A percentile compares a stretch with the other conserved stretches of the same genome.
phyloP scores from a whole-genome alignment of 108 stramenopile genomes.

The Pseudonitzschia delicatissima region DNA sequence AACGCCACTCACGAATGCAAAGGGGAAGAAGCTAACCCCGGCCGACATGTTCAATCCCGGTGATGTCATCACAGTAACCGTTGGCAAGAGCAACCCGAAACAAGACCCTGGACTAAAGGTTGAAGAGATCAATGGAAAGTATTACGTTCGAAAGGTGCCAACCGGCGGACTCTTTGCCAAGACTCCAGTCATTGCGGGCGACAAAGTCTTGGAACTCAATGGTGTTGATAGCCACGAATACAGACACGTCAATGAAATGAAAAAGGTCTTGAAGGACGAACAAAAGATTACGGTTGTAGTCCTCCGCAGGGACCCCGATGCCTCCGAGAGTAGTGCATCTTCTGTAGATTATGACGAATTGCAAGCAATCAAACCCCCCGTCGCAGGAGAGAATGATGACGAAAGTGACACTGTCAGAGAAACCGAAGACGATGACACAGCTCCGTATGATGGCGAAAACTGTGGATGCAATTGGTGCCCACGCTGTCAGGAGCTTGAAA shows the following conservation, averaged over 20 bases:
- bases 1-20: slow-evolving; percentile 22
- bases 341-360: slow-evolving; percentile 29
- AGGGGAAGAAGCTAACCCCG: slow-evolving; percentile 37
- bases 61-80: slow-evolving; percentile 42
- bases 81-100: slow-evolving; percentile 30
- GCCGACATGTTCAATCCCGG: slow-evolving; percentile 43
- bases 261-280: slow-evolving; percentile 31
- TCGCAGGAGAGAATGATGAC: neutral
- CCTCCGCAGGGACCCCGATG: slow-evolving; percentile 33
- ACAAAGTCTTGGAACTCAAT: slow-evolving; percentile 37
- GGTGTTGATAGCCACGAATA: slow-evolving; percentile 30
- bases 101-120: slow-evolving; percentile 39
- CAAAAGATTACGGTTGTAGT: slow-evolving; percentile 32
- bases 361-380: slow-evolving; percentile 11
- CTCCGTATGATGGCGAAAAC: slow-evolving; percentile 32
- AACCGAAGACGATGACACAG: slow-evolving; percentile 27
- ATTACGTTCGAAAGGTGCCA: slow-evolving; percentile 42
- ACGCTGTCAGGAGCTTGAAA: slow-evolving; percentile 11
- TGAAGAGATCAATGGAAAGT: slow-evolving; percentile 38
- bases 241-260: slow-evolving; percentile 29
- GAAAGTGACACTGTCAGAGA: slow-evolving; percentile 6
- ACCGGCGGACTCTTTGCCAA: slow-evolving; percentile 35
- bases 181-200: slow-evolving; percentile 39
- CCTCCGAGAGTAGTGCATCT: slow-evolving; percentile 33
- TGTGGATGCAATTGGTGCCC: slow-evolving; percentile 39